Conservation (phyloP, 108 stramenopile genomes). For the Cyclostephanos invisitatus region DNA sequence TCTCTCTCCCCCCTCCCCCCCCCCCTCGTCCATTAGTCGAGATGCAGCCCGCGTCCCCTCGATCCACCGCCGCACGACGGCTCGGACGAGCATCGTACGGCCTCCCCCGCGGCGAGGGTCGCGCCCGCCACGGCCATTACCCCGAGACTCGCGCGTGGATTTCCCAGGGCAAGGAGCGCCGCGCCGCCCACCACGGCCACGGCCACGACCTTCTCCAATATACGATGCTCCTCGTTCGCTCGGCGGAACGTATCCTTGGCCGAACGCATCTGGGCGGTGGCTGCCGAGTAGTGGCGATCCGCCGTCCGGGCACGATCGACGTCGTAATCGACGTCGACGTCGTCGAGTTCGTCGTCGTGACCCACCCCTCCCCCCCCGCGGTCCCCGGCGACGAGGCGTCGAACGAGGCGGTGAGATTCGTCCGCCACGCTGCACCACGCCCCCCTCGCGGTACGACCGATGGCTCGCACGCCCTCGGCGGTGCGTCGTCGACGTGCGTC, state of each 20-base stretch:
- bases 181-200: conserved; percentile 45
- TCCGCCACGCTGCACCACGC: conserved; percentile 23
- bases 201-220: conserved; percentile 40
- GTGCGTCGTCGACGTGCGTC: too few species aligned
- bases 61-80: not conserved
- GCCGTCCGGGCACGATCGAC: not conserved
- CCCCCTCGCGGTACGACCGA: conserved; percentile 19
- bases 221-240: conserved; percentile 35
- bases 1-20: not conserved
- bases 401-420: conserved; percentile 26
- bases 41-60: not conserved
- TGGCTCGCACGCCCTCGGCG: conserved; percentile 13
- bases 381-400: not conserved
- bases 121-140: conserved; percentile 46
- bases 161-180: conserved; percentile 35
- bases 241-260: conserved; percentile 13
- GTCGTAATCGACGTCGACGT: not conserved
- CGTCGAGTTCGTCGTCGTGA: not conserved
- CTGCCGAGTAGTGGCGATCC: conserved; percentile 1
- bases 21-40: not conserved
- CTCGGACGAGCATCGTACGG: not conserved
- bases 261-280: conserved; percentile 19
- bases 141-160: conserved; percentile 30
- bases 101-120: conserved; percentile 41
- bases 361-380: too few species aligned